Evolutionary conservation across 176 grass and related monocot genomes (phyloP).

Genomic region (Oryza glaberrima): DNA sequence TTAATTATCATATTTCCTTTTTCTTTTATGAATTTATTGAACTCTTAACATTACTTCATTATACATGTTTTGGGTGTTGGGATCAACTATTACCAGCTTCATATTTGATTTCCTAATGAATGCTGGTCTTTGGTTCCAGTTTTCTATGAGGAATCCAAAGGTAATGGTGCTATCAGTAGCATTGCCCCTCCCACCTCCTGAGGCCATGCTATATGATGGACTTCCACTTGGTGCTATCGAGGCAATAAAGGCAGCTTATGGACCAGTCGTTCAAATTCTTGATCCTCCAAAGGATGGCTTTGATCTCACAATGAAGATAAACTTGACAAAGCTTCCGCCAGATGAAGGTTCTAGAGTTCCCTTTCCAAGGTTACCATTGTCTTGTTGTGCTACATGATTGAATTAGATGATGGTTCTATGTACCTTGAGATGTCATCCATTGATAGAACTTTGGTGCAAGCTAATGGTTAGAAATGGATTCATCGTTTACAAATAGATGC

Average conservation of each 20-base stretch:
- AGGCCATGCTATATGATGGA: conserved; percentile 76
- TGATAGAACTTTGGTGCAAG: neutral
- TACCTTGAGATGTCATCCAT: conserved; percentile 31
- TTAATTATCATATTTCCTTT: neutral
- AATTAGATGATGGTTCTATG: conserved; percentile 29
- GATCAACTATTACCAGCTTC: neutral
- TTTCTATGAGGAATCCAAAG: conserved; percentile 90
- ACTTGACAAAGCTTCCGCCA: conserved; percentile 85
- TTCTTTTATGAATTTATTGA: conserved; percentile 3
- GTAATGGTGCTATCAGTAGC: conserved; percentile 81
- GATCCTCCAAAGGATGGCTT: conserved; percentile 97
- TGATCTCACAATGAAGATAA: conserved; percentile 98
- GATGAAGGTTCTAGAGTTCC: conserved; percentile 99
- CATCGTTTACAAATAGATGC: conserved; percentile 12
- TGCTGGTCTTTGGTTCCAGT: conserved; percentile 45
- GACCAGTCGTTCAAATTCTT: conserved; percentile 82
- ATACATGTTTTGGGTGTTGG: neutral
- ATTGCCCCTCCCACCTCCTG: conserved; percentile 78
- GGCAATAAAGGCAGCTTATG: conserved; percentile 88
- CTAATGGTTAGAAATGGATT: conserved; percentile 23
- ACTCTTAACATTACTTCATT: neutral
- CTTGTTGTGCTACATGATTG: conserved; percentile 58
- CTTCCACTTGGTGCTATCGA: conserved; percentile 95
- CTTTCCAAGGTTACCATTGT: conserved; percentile 90
- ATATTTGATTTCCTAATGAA: conserved; percentile 29